Evolutionary conservation across 2,329 filamentous ascomycete species (phyloP).

Genomic region (Bertia moriformis): DNA sequence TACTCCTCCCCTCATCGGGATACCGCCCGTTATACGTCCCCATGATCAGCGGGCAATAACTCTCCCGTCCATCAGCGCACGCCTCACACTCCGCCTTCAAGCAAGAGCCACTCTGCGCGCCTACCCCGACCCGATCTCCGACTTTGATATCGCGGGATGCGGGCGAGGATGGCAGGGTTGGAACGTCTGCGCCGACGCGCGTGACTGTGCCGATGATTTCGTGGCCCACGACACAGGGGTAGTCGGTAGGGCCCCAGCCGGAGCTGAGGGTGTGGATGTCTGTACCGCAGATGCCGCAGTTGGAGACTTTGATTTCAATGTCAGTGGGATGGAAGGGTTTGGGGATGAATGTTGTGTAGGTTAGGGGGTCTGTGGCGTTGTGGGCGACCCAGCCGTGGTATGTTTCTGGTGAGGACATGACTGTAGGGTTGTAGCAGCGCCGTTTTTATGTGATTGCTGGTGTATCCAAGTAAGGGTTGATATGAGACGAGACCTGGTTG

Average conservation of each 20-base stretch:
- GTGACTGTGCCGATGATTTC: slow-evolving; percentile 27
- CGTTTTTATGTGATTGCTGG: slow-evolving; percentile 4
- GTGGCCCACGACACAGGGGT: slow-evolving; percentile 29
- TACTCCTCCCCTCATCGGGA: slow-evolving; percentile 22
- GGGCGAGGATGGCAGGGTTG: slow-evolving; percentile 3
- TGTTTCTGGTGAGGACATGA: slow-evolving; percentile 3
- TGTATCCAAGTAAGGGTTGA: too few relatives aligned
- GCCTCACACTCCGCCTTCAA: slow-evolving; percentile 29
- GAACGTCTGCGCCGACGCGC: neutral
- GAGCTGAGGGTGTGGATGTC: slow-evolving; percentile 16
- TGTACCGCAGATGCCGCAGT: slow-evolving; percentile 32
- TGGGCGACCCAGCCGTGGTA: slow-evolving; percentile 22
- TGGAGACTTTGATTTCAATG: slow-evolving; percentile 32
- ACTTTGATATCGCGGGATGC: slow-evolving; percentile 10
- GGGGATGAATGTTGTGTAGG: slow-evolving; percentile 20
- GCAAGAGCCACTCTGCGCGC: slow-evolving; percentile 6
- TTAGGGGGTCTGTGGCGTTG: slow-evolving; percentile 12
- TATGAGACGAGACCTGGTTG: too few relatives aligned
- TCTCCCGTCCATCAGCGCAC: slow-evolving; percentile 27
- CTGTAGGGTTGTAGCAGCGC: slow-evolving; percentile 2
- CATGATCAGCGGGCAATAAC: slow-evolving; percentile 20
- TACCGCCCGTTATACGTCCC: slow-evolving; percentile 30
- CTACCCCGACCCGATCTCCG: slow-evolving; percentile 4
- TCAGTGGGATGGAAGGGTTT: slow-evolving; percentile 33
- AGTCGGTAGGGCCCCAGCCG: slow-evolving; percentile 21